Evolutionary conservation across 805 yeast species (phyloP), one percentile per base, ranked within the genome.

Genomic region (Saccharomycopsis guyanensis): DNA sequence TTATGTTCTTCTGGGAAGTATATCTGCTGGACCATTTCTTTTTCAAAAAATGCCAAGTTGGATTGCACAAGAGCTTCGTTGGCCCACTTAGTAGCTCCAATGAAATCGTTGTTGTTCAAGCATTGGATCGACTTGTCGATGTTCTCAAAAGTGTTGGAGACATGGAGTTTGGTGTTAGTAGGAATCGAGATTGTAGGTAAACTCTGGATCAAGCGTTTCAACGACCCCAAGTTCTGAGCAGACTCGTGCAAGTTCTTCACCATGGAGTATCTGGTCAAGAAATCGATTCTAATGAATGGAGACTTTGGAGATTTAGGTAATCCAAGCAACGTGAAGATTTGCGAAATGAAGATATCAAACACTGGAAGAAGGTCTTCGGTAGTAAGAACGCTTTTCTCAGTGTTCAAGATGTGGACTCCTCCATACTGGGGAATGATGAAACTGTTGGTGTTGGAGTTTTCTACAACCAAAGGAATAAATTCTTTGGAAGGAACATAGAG

Each of bases 1-100:
- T 86, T 89, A 60, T 91, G 98, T 61, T 91, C 97, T 53, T 85
- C 91, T 0, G 98, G 97, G 69, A 89, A 87, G 62, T 85, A 88
- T 46, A 83, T 86, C 59, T 91, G 97, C 57, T 87, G 95, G 24
- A 93, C 86, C 96, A 93, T 91, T 61, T 83, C 89, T 56, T 86
- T 85, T 55, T 91, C 95, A 61, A 91, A 91, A 57, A 91, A 91
- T 0, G 97, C 97, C 18, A 59, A 53, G 53, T 80, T 73, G 0
- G 96, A 83, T 39, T 71, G 64, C 12, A 65, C 57, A 37, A 80
- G 68, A 0, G 94, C 86, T n/a, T 60, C 55, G 12, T 81, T 72
- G 1, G 78, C 69, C 13, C 44, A 38, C 4, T 54, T 37, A 13
- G 75, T 69, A 1, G 72, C 70, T 20, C 54, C 48, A 38, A 61